These are phyloP conservation scores for Tylopilus subfusipes DNA, from an alignment of 768 basidiomycete genomes.

Conservation along the genomic window DNA sequence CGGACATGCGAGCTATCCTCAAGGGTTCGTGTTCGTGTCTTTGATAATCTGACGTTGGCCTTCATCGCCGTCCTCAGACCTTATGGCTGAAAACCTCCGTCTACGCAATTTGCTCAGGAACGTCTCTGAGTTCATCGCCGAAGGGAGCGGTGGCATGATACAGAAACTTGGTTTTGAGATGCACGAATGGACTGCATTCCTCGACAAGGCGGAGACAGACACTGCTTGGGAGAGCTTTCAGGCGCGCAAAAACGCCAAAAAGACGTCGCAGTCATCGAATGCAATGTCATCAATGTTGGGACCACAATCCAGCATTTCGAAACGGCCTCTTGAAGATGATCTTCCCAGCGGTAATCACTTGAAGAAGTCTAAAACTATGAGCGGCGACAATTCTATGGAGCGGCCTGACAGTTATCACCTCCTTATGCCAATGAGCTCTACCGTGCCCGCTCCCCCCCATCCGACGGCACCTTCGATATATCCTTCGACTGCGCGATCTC, in stretches of 20 bases:
- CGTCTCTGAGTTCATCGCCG: slow-evolving; percentile 79
- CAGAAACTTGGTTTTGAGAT: slow-evolving; percentile 77
- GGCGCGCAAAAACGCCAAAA: slow-evolving; percentile 48
- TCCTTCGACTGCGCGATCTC: slow-evolving; percentile 38
- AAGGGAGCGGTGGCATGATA: slow-evolving; percentile 75
- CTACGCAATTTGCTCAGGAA: slow-evolving; percentile 75
- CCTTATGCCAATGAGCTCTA: slow-evolving; percentile 51
- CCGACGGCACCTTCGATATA: slow-evolving; percentile 41
- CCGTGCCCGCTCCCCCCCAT: slow-evolving; percentile 32
- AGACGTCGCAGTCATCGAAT: slow-evolving; percentile 29
- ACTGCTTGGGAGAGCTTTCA: slow-evolving; percentile 91
- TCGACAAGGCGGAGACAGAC: slow-evolving; percentile 88
- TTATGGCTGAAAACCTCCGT: slow-evolving; percentile 87
- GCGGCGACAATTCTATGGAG: slow-evolving; percentile 42
- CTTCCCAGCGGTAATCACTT: slow-evolving; percentile 25
- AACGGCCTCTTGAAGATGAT: slow-evolving; percentile 33
- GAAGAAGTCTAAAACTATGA: slow-evolving; percentile 50
- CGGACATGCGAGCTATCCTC: slow-evolving; percentile 77
- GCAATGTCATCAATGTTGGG: slow-evolving; percentile 33
- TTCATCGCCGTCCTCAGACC: slow-evolving; percentile 43
- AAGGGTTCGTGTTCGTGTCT: slow-evolving; percentile 47
- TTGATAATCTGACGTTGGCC: neutral
- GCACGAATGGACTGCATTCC: slow-evolving; percentile 73
- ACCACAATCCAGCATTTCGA: slow-evolving; percentile 17
- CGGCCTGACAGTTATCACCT: slow-evolving; percentile 47